phyloP scores from a whole-genome alignment of 768 basidiomycete genomes.

The Naganishia vishniacii region DNA sequence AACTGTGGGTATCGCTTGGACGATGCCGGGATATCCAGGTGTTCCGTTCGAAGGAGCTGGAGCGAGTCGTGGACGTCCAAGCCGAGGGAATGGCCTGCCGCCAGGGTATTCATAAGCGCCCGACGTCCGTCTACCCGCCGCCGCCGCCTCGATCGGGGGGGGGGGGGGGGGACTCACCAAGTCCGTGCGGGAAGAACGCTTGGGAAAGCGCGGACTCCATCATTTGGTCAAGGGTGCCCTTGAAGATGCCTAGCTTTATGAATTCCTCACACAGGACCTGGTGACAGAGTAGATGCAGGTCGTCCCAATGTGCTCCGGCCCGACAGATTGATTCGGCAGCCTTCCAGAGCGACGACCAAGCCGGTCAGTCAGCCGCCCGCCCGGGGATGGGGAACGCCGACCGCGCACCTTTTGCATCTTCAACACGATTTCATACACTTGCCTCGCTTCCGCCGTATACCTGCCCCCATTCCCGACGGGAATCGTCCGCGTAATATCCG shows the following conservation, averaged over 20 bases:
- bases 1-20: conserved; percentile 58
- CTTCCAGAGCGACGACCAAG: conserved; percentile 47
- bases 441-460: conserved; percentile 72
- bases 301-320: conserved; percentile 86
- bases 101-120: no score
- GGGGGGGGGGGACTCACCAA: conserved; percentile 49
- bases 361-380: background rate
- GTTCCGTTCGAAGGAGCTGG: conserved; percentile 61
- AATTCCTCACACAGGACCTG: conserved; percentile 74
- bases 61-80: conserved; percentile 92
- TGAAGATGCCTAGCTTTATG: conserved; percentile 78
- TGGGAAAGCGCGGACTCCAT: conserved; percentile 68
- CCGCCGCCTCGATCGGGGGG: no score
- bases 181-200: conserved; percentile 91
- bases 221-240: conserved; percentile 54
- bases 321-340: conserved; percentile 64
- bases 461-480: conserved; percentile 82
- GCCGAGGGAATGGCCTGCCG: conserved; percentile 72
- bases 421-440: conserved; percentile 79
- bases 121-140: no score
- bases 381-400: background rate
- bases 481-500: conserved; percentile 57
- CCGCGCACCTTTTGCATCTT: conserved; percentile 82
- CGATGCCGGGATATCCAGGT: conserved; percentile 39
- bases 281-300: conserved; percentile 76